Evolutionary conservation across 225 moss, liverwort and hornwort genomes (phyloP).

Genomic region (Asterella californica): DNA sequence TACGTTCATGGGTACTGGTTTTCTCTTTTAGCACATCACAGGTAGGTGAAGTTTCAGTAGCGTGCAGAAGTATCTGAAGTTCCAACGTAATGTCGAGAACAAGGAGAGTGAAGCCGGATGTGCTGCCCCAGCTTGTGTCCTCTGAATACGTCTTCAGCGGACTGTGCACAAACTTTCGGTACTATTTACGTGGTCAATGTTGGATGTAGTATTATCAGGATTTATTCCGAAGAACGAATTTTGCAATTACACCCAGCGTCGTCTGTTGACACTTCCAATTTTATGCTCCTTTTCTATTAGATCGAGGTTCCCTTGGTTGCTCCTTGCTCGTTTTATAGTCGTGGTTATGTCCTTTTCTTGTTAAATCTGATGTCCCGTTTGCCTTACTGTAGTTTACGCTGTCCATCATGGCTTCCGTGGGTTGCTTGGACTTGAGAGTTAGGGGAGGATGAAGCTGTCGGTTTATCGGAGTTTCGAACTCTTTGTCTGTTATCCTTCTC

Average conservation of each 20-base stretch:
- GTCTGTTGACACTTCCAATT: not conserved
- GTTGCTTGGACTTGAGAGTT: not conserved
- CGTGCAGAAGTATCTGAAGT: too few relatives aligned
- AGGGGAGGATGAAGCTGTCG: not conserved
- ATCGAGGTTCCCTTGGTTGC: not conserved
- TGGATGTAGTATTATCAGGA: not conserved
- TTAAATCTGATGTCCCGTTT: not conserved
- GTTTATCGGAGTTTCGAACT: not conserved
- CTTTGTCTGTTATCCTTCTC: not conserved
- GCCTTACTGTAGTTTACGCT: not conserved
- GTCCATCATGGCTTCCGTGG: not conserved
- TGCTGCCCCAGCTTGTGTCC: not conserved
- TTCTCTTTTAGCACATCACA: too few relatives aligned
- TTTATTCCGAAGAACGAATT: not conserved
- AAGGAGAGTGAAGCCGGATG: too few relatives aligned
- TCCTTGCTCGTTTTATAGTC: not conserved
- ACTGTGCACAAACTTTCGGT: not conserved
- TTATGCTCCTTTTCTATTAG: not conserved
- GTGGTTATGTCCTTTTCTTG: too few relatives aligned
- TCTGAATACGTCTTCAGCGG: not conserved
- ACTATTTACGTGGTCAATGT: not conserved
- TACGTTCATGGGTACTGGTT: not conserved
- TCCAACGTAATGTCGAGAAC: too few relatives aligned
- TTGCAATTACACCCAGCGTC: not conserved
- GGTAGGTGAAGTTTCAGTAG: too few relatives aligned